Percentiles rank a stretch among this genome's conserved stretches.
phyloP scores from a whole-genome alignment of 306 rosid species.

The Vigna reflexopilosa region DNA sequence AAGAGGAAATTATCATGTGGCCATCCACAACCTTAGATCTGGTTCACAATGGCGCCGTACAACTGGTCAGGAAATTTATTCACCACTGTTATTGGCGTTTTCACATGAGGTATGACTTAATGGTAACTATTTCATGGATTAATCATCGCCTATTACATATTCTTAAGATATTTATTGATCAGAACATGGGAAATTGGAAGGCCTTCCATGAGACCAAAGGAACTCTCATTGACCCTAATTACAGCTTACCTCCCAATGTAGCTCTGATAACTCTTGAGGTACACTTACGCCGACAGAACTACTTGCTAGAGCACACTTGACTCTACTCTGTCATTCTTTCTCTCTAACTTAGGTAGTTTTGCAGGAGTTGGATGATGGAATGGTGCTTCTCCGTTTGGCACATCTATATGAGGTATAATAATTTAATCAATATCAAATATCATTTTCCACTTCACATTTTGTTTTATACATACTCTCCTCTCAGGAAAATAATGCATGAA shows the following conservation, averaged over 20 bases:
- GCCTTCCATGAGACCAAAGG: neutral
- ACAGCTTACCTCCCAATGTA: slow-evolving; percentile 10
- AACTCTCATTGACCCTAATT: neutral
- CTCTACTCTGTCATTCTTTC: neutral
- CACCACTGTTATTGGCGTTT: slow-evolving; percentile 6
- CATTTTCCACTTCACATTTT: neutral
- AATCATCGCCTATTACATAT: neutral
- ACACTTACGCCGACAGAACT: neutral
- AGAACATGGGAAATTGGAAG: slow-evolving; percentile 2
- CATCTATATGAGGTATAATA: slow-evolving; percentile 19
- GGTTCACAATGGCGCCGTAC: slow-evolving; percentile 11
- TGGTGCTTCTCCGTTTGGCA: slow-evolving; percentile 15
- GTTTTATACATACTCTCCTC: neutral
- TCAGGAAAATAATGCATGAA: neutral
- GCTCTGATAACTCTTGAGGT: slow-evolving; percentile 20
- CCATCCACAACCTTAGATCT: neutral
- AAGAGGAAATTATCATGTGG: slow-evolving; percentile 20
- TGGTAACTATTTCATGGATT: neutral
- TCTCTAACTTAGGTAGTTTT: neutral
- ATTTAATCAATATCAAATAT: neutral
- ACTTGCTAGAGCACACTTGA: neutral
- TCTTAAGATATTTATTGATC: slow-evolving; percentile 2
- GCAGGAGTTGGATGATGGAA: slow-evolving; percentile 17
- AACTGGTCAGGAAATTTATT: slow-evolving; percentile 17
- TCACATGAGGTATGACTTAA: neutral